Conservation (phyloP, 179 eudicot species). For the Corrigiola litoralis region DNA sequence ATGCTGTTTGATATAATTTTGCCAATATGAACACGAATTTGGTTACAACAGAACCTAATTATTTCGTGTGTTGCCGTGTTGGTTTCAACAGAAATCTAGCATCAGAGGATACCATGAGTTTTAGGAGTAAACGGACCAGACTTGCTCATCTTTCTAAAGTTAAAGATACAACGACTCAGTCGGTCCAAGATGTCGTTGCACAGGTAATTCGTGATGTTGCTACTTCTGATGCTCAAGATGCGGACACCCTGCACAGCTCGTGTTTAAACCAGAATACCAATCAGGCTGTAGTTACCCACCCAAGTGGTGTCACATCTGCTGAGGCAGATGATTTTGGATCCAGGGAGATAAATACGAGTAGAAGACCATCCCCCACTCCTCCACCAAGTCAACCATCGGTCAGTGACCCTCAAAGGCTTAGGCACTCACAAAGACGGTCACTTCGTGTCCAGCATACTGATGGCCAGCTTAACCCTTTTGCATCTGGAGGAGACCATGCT, state of each 20-base stretch:
- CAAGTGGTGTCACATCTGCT: conserved; percentile 1
- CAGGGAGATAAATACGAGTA: conserved; percentile 2
- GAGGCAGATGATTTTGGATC: conserved; percentile 9
- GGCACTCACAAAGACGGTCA: conserved; percentile 8
- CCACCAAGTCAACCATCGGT: conserved; percentile 18
- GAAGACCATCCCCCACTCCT: conserved; percentile 1
- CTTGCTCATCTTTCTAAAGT: conserved; percentile 6
- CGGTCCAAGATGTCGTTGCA: conserved; percentile 25
- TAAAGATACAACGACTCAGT: conserved; percentile 8
- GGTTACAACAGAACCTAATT: too few species aligned
- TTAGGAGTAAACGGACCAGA: conserved; percentile 25
- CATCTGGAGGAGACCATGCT: conserved; percentile 8
- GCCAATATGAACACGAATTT: too few species aligned
- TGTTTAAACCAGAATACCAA: conserved; percentile 14
- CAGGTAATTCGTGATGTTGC: conserved; percentile 28
- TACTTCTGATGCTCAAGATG: conserved; percentile 6
- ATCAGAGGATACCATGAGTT: conserved; percentile 24
- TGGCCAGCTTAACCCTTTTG: conserved; percentile 17
- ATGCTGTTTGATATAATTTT: too few species aligned
- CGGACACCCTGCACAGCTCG: conserved; percentile 15
- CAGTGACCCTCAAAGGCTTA: conserved; percentile 7
- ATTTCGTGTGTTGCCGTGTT: background rate
- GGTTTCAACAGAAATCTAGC: conserved; percentile 10
- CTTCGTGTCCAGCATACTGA: conserved; percentile 12
- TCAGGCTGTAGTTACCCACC: conserved; percentile 5